Conservation (phyloP, 441 rosid species). For the Gossypium gossypioides region DNA sequence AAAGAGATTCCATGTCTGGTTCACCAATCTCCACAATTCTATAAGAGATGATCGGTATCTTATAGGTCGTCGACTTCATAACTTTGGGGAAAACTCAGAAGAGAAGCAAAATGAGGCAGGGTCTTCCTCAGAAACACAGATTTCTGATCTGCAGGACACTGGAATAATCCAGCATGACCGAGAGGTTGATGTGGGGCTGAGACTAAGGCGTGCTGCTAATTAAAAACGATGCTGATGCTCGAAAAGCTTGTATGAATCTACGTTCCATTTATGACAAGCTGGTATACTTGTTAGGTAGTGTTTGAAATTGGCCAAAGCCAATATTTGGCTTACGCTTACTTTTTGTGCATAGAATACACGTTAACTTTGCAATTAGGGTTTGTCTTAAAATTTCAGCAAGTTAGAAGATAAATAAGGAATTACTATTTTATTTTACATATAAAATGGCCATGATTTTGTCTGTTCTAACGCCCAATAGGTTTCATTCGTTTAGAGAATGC, state of each 20-base stretch:
- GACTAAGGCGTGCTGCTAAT: constrained; percentile 42
- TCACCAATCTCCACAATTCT: constrained; percentile 94
- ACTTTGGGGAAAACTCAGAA: constrained; percentile 48
- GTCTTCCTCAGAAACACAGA: constrained; percentile 15
- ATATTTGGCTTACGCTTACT: neutral
- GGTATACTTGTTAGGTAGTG: neutral
- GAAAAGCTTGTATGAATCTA: constrained; percentile 3
- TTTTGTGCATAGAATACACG: constrained; percentile 29
- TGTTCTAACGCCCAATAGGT: too few relatives aligned
- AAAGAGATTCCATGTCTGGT: constrained; percentile 82
- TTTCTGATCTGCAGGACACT: constrained; percentile 10
- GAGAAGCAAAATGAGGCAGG: constrained; percentile 24
- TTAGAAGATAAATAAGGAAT: neutral
- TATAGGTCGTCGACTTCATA: constrained; percentile 77
- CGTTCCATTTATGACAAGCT: constrained; percentile 10
- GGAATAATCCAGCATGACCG: constrained; percentile 30
- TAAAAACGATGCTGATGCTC: constrained; percentile 23
- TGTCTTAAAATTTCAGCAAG: neutral
- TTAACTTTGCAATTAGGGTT: neutral
- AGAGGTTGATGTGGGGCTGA: constrained; percentile 51
- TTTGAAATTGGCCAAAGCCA: neutral
- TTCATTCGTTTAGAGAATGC: too few relatives aligned
- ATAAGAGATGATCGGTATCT: constrained; percentile 90
- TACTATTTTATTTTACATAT: neutral
- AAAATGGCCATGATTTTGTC: too few relatives aligned